A percentile compares a stretch with the other conserved stretches of the same genome.
phyloP scores from a whole-genome alignment of 176 grass and related monocot genomes.

The Tillandsia fasciculata region DNA sequence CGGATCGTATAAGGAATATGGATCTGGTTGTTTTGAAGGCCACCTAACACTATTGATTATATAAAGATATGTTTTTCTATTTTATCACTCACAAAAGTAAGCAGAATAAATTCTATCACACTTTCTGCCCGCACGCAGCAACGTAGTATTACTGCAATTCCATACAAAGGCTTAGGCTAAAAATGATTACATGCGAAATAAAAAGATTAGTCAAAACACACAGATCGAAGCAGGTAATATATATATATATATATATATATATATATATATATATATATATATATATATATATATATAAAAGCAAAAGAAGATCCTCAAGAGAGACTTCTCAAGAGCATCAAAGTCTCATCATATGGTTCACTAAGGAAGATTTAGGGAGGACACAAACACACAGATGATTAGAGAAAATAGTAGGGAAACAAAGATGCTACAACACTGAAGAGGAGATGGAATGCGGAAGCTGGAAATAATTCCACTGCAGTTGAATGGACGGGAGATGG shows the following conservation, averaged over 20 bases:
- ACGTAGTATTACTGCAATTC: too few species aligned
- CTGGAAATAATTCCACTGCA: conserved; percentile 9
- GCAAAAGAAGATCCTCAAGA: conserved; percentile 4
- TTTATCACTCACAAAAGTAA: too few species aligned
- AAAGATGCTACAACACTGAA: background rate
- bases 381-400: background rate
- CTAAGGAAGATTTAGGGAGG: background rate
- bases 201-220: background rate
- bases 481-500: conserved; percentile 30
- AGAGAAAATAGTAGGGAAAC: conserved; percentile 4
- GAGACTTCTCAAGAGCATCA: conserved; percentile 11
- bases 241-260: background rate
- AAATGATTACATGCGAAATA: background rate
- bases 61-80: too few species aligned
- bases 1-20: too few species aligned
- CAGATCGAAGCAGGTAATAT: background rate
- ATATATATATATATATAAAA: background rate
- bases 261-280: too few species aligned
- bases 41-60: too few species aligned
- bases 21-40: too few species aligned
- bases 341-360: background rate
- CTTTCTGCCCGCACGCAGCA: too few species aligned
- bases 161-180: background rate
- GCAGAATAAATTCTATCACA: too few species aligned
- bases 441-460: background rate